These are phyloP conservation scores for Alternaria sp. DNA, from an alignment of 2,329 filamentous ascomycete species.

Conservation along the genomic window DNA sequence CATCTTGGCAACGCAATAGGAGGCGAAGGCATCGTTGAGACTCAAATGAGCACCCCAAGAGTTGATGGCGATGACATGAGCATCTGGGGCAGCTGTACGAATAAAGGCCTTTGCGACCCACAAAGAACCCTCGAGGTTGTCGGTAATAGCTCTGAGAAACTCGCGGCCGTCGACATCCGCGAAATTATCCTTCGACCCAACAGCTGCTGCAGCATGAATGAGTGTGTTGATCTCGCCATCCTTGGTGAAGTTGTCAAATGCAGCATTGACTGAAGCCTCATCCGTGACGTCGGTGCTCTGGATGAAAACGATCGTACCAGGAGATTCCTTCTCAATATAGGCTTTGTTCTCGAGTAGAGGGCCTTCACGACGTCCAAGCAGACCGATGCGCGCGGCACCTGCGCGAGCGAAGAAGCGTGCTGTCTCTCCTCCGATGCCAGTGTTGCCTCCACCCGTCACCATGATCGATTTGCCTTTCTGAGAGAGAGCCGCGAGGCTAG, in stretches of 20 bases:
- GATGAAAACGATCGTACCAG: conserved; percentile 21
- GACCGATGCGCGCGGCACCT: conserved; percentile 55
- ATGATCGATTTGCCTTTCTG: conserved; percentile 36
- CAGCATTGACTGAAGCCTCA: conserved; percentile 24
- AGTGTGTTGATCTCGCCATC: conserved; percentile 32
- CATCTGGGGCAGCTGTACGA: conserved; percentile 23
- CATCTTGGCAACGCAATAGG: conserved; percentile 51
- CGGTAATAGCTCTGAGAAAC: conserved; percentile 21
- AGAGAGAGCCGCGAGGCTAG: conserved; percentile 36
- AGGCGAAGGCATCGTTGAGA: conserved; percentile 17
- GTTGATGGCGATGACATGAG: conserved; percentile 30
- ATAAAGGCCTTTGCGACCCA: conserved; percentile 32
- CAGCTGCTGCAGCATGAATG: conserved; percentile 32
- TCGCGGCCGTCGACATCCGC: conserved; percentile 9
- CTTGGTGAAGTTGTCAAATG: conserved; percentile 26
- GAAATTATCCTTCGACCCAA: conserved; percentile 16
- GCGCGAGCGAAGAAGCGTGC: conserved; percentile 56
- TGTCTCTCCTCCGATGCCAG: conserved; percentile 58
- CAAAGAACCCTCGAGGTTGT: conserved; percentile 30
- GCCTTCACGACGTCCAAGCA: conserved; percentile 54
- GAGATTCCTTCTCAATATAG: conserved; percentile 32
- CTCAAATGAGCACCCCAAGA: conserved; percentile 30
- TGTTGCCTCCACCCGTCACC: conserved; percentile 53
- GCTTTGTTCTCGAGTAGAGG: conserved; percentile 49
- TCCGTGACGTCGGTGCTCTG: conserved; percentile 30